Evolutionary conservation across 306 rosid genomes (phyloP), one percentile per base, ranked within the genome.

Genomic region (Carpinus fangiana): DNA sequence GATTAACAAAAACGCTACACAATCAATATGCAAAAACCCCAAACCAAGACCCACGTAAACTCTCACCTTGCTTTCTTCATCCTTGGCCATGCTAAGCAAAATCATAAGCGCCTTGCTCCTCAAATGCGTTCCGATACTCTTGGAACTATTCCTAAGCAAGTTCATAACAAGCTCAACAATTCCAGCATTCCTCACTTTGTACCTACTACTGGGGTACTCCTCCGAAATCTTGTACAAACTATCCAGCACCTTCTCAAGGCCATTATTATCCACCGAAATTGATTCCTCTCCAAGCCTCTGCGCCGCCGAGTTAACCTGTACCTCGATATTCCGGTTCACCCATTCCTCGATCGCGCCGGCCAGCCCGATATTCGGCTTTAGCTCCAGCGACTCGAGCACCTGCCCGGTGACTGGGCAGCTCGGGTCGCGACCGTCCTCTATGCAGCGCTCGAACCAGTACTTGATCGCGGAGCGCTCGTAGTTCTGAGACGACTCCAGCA

Each of bases 1-100:
- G 72, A 41, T 31, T 64, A 31, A 31, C 46, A 83, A 72, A 65
- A 72, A 50, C 2, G 10, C 43, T 59, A 4, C 72, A 61, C 12
- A 38, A 7, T 10, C 16, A 20, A 76, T 43, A 3, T 18, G 14
- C 16, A 5, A 82, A 61, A 72, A 57, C 34, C 34, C 48, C 12
- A 70, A 26, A 26, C 36, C 1, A 26, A 70, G 56, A 47, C 18
- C 1, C 6, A 45, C 9, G 38, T 8, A 57, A 62, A 79, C 66
- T 59, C 36, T 59, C 66, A 86, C 93, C 91, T 81, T 86, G 93
- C 89, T 86, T 82, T 87, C 91, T 82, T 87, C 93, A 72, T 90
- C 91, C 70, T 76, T 82, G 28, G 85, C 82, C 85, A 90, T 78
- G 79, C 88, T 78, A 76, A 82, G 70, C 72, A 90, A 76, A 71